Percentiles rank a stretch among this genome's conserved stretches.
phyloP scores from a whole-genome alignment of 2,329 filamentous ascomycete genomes.

The Teratosphaeria zuluensis region DNA sequence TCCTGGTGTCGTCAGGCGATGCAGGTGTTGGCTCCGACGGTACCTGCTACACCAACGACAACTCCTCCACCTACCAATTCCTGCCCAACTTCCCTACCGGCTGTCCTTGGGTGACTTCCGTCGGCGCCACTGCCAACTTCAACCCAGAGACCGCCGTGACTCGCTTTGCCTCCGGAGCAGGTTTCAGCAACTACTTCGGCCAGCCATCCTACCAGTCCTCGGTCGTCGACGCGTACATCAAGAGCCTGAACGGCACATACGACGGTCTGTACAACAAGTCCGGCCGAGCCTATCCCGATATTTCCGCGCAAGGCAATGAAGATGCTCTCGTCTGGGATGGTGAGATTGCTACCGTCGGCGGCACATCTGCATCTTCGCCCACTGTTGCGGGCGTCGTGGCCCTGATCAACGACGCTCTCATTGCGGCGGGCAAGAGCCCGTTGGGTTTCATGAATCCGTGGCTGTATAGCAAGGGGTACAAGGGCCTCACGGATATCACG shows the following conservation, averaged over 20 bases:
- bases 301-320: constrained; percentile 42
- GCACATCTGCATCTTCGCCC: constrained; percentile 47
- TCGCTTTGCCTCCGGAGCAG: constrained; percentile 41
- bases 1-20: constrained; percentile 57
- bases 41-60: constrained; percentile 38
- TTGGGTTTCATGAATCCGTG: constrained; percentile 54
- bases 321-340: constrained; percentile 26
- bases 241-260: constrained; percentile 30
- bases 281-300: constrained; percentile 39
- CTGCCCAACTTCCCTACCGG: constrained; percentile 36
- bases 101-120: constrained; percentile 40
- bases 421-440: constrained; percentile 39
- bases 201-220: constrained; percentile 35
- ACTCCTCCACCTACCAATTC: constrained; percentile 34
- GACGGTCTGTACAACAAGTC: constrained; percentile 36
- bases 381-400: constrained; percentile 49
- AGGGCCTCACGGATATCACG: constrained; percentile 41
- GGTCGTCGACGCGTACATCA: constrained; percentile 33
- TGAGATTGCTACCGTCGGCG: constrained; percentile 25
- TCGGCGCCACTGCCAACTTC: constrained; percentile 35
- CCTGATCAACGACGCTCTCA: constrained; percentile 53
- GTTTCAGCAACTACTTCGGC: constrained; percentile 37
- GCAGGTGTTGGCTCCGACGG: constrained; percentile 42
- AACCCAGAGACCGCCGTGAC: constrained; percentile 37
- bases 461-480: constrained; percentile 42